Evolutionary conservation across 768 basidiomycete species (phyloP), one percentile per base, ranked within the genome.

Genomic region (Tubosaeta brunneosetosa): DNA sequence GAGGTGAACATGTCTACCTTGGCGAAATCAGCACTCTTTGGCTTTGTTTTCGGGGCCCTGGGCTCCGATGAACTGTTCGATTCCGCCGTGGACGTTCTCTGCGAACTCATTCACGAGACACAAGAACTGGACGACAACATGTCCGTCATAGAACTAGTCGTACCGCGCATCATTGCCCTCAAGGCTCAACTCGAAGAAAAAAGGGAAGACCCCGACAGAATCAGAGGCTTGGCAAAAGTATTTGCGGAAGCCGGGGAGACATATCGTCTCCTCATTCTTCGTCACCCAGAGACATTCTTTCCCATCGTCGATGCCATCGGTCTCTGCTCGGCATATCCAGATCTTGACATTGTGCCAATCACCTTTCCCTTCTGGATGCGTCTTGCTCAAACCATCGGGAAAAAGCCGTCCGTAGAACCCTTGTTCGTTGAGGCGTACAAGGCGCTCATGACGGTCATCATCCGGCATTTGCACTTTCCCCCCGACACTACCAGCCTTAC

Each of bases 301-400:
- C 93, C 95, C 0, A 84, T 99, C 58, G 91, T 99, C 19, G 88
- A 95, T 61, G 94, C 93, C 22, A 94, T 99, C 59, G 88, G 88
- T 9, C 82, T 88, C 63, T 98, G 95, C 65, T 88, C 97, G 13
- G 90, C 91, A 2, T 95, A 91, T 71, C 80, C 81, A 14, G 93
- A 97, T 66, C 85, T 98, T 52, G 97, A 98, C 65, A 89, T 98
- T 63, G 94, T 97, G 27, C 91, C 88, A 4, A 94, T 98, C 69
- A 98, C 97, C 11, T 97, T 98, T 76, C 85, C 88, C 27, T 98
- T 99, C 77, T 99, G 97, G 97, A 94, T 92, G 84, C 86, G 89
- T 16, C 85, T 99, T 33, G 88, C 94, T n/a, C 87, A 91, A 63
- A 85, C 82, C 50, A 83, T 98, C 25, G 85, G 86, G 48, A 94